These are phyloP conservation scores for Debaryomyces tyrocola DNA, from an alignment of 805 yeast genomes.

Conservation along the genomic window DNA sequence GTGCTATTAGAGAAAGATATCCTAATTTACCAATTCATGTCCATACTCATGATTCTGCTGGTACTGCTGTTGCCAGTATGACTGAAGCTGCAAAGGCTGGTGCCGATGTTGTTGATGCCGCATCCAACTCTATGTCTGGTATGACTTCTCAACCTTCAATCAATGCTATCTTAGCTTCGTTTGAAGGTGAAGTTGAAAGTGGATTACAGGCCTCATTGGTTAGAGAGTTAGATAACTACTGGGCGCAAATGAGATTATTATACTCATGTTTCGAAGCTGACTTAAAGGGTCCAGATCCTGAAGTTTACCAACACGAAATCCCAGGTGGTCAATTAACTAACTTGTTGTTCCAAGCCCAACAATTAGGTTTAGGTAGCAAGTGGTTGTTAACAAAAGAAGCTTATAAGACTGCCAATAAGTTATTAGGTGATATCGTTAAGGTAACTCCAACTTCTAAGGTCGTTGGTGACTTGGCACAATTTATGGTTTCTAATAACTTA, in stretches of 20 bases:
- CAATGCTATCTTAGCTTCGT: constrained; percentile 87
- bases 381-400: constrained; percentile 97
- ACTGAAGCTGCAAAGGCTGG: constrained; percentile 93
- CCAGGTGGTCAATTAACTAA: constrained; percentile 99
- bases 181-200: constrained; percentile 81
- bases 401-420: constrained; percentile 84
- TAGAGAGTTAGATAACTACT: constrained; percentile 86
- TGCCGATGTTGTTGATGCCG: constrained; percentile 97
- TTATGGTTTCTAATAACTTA: constrained; percentile 95
- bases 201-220: constrained; percentile 67
- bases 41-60: constrained; percentile 99
- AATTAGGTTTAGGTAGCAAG: constrained; percentile 94
- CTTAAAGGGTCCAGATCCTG: constrained; percentile 99
- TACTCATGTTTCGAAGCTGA: constrained; percentile 98
- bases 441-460: constrained; percentile 99
- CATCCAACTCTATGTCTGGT: constrained; percentile 96
- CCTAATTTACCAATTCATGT: constrained; percentile 97
- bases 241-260: constrained; percentile 98
- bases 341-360: constrained; percentile 97
- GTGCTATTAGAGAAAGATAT: constrained; percentile 78
- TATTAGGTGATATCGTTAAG: constrained; percentile 95
- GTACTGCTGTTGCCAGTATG: constrained; percentile 98
- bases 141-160: constrained; percentile 98
- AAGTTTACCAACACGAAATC: constrained; percentile 96
- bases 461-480: constrained; percentile 99